Conservation (phyloP, 2,329 filamentous ascomycete genomes). For the Colletotrichum truncatum region DNA sequence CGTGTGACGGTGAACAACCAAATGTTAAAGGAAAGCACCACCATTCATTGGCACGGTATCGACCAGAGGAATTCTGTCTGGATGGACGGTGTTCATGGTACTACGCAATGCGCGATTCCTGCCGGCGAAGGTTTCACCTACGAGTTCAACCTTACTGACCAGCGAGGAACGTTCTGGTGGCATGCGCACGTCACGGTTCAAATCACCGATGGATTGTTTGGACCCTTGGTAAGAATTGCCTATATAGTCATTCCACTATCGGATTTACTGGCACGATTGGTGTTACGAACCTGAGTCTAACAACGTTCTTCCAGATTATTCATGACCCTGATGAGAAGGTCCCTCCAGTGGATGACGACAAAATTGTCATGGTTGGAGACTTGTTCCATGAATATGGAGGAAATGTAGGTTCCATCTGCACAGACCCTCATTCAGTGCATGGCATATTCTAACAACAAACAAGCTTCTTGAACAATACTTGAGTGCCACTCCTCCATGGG, state of each 20-base stretch:
- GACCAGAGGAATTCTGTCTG: constrained; percentile 69
- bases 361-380: constrained; percentile 49
- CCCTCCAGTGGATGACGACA: constrained; percentile 42
- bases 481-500: constrained; percentile 42
- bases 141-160: constrained; percentile 66
- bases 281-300: too few species aligned
- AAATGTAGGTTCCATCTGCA: constrained; percentile 36
- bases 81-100: constrained; percentile 72
- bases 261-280: background rate
- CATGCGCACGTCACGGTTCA: constrained; percentile 57
- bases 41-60: constrained; percentile 76
- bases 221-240: constrained; percentile 21
- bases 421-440: background rate
- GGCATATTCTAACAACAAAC: constrained; percentile 33
- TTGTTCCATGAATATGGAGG: constrained; percentile 48
- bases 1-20: constrained; percentile 50
- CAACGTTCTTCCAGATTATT: constrained; percentile 44
- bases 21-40: constrained; percentile 51
- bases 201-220: constrained; percentile 30
- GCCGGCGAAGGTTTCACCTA: constrained; percentile 63
- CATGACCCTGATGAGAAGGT: constrained; percentile 44
- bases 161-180: constrained; percentile 71
- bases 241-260: background rate
- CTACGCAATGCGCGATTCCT: constrained; percentile 69
- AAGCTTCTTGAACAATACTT: constrained; percentile 43